Evolutionary conservation across 495 filamentous ascomycete genomes (phyloP).

Genomic region (Oidiodendron maius): DNA sequence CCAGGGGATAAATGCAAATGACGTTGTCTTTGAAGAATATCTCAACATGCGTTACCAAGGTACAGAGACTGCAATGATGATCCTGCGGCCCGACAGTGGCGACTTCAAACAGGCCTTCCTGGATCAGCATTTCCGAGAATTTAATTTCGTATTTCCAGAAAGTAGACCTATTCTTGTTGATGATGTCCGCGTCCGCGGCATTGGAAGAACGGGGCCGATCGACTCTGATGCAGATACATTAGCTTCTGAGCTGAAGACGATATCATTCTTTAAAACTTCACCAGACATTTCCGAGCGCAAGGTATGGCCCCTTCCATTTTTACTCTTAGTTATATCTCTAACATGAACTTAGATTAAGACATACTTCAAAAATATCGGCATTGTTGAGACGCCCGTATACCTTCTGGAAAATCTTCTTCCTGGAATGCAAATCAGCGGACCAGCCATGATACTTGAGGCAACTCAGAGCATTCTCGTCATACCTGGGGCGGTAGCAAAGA

Average conservation of each 20-base stretch:
- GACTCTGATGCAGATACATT: too few relatives aligned
- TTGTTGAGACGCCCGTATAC: conserved; percentile 20
- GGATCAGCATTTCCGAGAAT: conserved; percentile 44
- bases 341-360: too few relatives aligned
- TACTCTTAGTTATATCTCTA: too few relatives aligned
- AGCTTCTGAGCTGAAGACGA: neutral
- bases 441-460: conserved; percentile 22
- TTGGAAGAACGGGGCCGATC: too few relatives aligned
- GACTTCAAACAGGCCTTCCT: conserved; percentile 41
- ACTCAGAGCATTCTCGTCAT: conserved; percentile 23
- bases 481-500: conserved; percentile 18
- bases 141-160: conserved; percentile 44
- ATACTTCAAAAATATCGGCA: too few relatives aligned
- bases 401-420: conserved; percentile 12
- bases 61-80: conserved; percentile 48
- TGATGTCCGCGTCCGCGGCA: conserved; percentile 45
- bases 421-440: conserved; percentile 17
- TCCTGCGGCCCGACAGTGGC: conserved; percentile 30
- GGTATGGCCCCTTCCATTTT: too few relatives aligned
- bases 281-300: conserved; percentile 13
- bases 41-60: conserved; percentile 51
- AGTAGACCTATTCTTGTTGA: conserved; percentile 44
- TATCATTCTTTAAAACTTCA: conserved; percentile 4
- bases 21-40: conserved; percentile 43
- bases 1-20: conserved; percentile 34